Evolutionary conservation across 75 land plant species (phyloP).

Genomic region (Larix kaempferi): DNA sequence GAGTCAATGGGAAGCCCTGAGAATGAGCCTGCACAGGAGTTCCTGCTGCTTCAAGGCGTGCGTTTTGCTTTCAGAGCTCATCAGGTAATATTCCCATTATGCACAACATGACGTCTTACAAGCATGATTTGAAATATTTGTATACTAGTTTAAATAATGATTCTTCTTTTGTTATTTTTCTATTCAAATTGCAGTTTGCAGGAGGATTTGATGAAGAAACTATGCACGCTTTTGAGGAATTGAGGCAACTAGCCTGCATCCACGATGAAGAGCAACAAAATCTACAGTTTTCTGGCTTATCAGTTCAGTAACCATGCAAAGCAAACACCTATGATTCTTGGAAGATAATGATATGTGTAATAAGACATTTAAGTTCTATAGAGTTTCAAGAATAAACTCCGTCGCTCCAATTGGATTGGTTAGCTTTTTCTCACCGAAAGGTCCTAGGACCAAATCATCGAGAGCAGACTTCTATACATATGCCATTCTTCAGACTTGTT

Average conservation of each 20-base stretch:
- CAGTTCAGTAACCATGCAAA: too few species aligned
- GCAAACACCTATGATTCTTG: too few species aligned
- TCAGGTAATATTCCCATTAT: slow-evolving; percentile 41
- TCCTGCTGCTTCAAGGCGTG: slow-evolving; percentile 71
- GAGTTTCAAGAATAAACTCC: too few species aligned
- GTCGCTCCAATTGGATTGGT: too few species aligned
- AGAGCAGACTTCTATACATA: too few species aligned
- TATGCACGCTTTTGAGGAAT: slow-evolving; percentile 82
- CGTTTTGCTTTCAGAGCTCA: slow-evolving; percentile 81
- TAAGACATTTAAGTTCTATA: too few species aligned
- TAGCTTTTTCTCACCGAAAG: too few species aligned
- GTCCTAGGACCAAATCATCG: too few species aligned
- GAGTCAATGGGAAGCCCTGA: slow-evolving; percentile 37
- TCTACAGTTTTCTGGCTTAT: background rate
- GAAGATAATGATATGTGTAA: too few species aligned
- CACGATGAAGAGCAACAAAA: background rate
- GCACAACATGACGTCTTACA: background rate
- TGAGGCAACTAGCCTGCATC: slow-evolving; percentile 45
- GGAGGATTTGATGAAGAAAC: slow-evolving; percentile 96
- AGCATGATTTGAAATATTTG: background rate
- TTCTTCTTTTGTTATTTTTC: background rate
- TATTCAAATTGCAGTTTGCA: slow-evolving; percentile 57
- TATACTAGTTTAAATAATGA: background rate
- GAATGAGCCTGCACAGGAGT: slow-evolving; percentile 59
- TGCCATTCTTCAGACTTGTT: too few species aligned